Conservation (phyloP, 805 yeast species). For the Cyberlindnera mrakii region DNA sequence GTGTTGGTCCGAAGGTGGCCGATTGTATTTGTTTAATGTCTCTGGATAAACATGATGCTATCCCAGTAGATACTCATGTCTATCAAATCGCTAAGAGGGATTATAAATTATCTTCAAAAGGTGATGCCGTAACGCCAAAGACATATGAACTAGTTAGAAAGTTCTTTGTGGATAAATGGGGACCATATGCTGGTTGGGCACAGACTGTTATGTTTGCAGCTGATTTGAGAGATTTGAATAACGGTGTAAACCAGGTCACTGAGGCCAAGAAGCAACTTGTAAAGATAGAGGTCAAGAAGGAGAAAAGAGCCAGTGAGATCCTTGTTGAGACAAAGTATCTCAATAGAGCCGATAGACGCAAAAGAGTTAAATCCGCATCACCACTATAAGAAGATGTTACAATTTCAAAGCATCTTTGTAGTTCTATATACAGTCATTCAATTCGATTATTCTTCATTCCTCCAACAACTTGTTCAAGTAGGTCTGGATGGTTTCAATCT, state of each 20-base stretch:
- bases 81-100: slow-evolving; percentile 83
- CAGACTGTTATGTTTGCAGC: slow-evolving; percentile 90
- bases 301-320: neutral
- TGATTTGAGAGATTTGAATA: slow-evolving; percentile 66
- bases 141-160: slow-evolving; percentile 41
- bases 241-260: slow-evolving; percentile 45
- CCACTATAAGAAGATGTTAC: neutral
- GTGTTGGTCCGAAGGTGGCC: slow-evolving; percentile 98
- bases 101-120: slow-evolving; percentile 46
- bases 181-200: slow-evolving; percentile 96
- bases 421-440: slow-evolving; percentile 3
- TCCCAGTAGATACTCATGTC: slow-evolving; percentile 95
- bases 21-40: slow-evolving; percentile 95
- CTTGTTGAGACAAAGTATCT: neutral
- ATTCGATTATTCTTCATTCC: slow-evolving; percentile 3
- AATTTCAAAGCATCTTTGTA: neutral
- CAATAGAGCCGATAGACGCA: slow-evolving; percentile 13
- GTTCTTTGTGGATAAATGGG: slow-evolving; percentile 69
- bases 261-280: slow-evolving; percentile 13
- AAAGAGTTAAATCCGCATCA: slow-evolving; percentile 9
- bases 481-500: slow-evolving; percentile 29
- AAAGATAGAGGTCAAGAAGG: slow-evolving; percentile 7
- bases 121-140: slow-evolving; percentile 24
- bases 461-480: slow-evolving; percentile 17
- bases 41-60: slow-evolving; percentile 75